A percentile compares a stretch with the other conserved stretches of the same genome.
These are phyloP conservation scores for Marchantia paleacea DNA, from an alignment of 225 moss, liverwort and hornwort genomes.

Conservation along the genomic window DNA sequence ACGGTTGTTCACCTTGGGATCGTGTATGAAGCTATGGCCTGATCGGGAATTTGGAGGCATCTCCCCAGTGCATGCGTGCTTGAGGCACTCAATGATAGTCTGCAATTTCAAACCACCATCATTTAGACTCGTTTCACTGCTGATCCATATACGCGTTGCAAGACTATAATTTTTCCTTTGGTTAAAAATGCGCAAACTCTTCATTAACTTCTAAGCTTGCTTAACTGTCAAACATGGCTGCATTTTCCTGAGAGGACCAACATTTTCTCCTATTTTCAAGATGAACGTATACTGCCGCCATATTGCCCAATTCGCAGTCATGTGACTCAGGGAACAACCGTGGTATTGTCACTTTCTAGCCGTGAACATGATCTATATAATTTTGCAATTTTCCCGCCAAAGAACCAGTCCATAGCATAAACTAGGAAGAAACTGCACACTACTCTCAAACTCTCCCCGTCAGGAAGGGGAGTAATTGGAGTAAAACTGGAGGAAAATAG, in stretches of 20 bases:
- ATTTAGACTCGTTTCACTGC: background rate
- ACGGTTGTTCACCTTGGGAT: conserved; percentile 69
- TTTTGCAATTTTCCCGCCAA: background rate
- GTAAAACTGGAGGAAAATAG: background rate
- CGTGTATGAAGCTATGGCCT: conserved; percentile 93
- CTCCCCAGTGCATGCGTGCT: conserved; percentile 99
- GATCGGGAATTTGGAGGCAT: conserved; percentile 97
- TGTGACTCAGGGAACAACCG: background rate
- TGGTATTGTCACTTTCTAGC: background rate
- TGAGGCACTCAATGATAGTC: conserved; percentile 98
- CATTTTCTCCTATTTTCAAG: background rate
- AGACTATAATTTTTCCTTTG: background rate
- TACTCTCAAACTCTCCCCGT: background rate
- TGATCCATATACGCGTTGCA: background rate
- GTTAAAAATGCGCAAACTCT: background rate
- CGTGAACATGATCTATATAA: background rate
- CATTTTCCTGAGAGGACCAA: background rate
- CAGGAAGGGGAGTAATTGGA: background rate
- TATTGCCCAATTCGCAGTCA: background rate
- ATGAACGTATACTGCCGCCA: background rate
- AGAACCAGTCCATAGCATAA: background rate
- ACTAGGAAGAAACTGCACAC: background rate
- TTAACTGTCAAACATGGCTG: background rate
- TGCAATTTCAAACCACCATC: conserved; percentile 26
- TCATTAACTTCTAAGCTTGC: background rate